Base-by-base conservation (phyloP, 805 yeast genomes). In the Cyberlindnera bimundalis region DNA sequence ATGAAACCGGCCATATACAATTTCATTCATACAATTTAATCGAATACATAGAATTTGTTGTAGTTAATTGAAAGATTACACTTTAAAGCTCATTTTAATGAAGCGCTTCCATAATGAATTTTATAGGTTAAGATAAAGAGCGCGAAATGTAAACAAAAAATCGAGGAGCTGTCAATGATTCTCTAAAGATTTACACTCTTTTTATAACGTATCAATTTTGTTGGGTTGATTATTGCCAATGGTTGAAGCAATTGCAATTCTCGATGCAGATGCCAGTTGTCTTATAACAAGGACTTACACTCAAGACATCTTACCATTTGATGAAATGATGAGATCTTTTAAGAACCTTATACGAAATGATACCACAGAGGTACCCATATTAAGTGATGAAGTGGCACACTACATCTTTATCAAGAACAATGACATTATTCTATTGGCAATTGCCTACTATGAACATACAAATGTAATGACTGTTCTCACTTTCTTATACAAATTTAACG, bases 231-330 rank as follows among this genome's bases (percentile, higher is more conserved):
- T 23, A 23, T 23, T 15, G 11, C 27, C 29, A 17, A 40, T 40
- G 45, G 13, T 42, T 4, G 40, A 38, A 16, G 34, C 36, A 2
- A 29, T 84, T 35, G 83, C 78, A 51, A 78, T 84, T 52, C 70
- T 84, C 42, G 88, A 82, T 60, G 71, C 74, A 53, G 75, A 78
- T 53, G 87, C 86, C 26, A 75, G 79, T 53, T 79, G 85, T 20
- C 68, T 84, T 39, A 72, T 84, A 38, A 71, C 83, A 16, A 64
- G 91, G 40, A 84, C 82, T 58, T 84, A 82, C 58, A 75, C 80
- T 45, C 84, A 86, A 3, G 89, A 84, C 52, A 73, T 84, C 15
- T 79, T 86, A 4, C 48, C 68, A 32, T 62, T 70, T 14, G 72
- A 32, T 15, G 48, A 43, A 21, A 29, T 85, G 6, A 71, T 82